Evolutionary conservation across 306 rosid genomes (phyloP).

Genomic region (Carpinus fangiana): DNA sequence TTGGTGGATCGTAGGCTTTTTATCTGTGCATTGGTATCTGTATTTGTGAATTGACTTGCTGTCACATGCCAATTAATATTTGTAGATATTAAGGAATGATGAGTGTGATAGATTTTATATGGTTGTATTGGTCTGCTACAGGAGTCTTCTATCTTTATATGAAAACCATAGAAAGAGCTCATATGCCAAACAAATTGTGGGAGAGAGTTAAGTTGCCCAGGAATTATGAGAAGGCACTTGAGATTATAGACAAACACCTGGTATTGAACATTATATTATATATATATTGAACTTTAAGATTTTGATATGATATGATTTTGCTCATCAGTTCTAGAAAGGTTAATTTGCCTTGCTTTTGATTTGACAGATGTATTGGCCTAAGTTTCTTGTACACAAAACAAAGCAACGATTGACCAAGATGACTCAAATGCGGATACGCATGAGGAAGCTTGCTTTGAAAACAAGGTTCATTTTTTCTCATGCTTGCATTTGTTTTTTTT

Average conservation of each 20-base stretch:
- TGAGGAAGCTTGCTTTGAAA: constrained; percentile 89
- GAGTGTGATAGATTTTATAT: not conserved
- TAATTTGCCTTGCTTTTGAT: constrained; percentile 20
- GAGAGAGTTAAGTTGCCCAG: constrained; percentile 92
- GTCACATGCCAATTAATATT: not conserved
- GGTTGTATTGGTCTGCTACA: constrained; percentile 35
- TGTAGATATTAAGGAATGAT: not conserved
- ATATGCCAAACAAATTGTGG: constrained; percentile 87
- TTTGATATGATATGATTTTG: constrained; percentile 2
- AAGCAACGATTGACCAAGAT: constrained; percentile 91
- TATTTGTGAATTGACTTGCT: not conserved
- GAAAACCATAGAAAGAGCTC: constrained; percentile 98
- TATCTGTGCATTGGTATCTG: not conserved
- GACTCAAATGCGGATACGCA: constrained; percentile 94
- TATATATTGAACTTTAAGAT: not conserved
- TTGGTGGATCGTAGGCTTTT: not conserved
- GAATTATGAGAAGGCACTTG: constrained; percentile 85
- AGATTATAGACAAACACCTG: constrained; percentile 80
- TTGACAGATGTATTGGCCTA: constrained; percentile 88
- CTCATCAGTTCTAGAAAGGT: not conserved
- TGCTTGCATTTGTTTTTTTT: not conserved
- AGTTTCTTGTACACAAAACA: constrained; percentile 83
- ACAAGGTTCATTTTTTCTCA: constrained; percentile 53
- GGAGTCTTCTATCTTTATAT: constrained; percentile 92
- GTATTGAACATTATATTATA: constrained; percentile 36